A percentile compares a stretch with the other conserved stretches of the same genome.
Conservation (phyloP, 2,329 filamentous ascomycete species). For the Colletotrichum neosansevieriae region DNA sequence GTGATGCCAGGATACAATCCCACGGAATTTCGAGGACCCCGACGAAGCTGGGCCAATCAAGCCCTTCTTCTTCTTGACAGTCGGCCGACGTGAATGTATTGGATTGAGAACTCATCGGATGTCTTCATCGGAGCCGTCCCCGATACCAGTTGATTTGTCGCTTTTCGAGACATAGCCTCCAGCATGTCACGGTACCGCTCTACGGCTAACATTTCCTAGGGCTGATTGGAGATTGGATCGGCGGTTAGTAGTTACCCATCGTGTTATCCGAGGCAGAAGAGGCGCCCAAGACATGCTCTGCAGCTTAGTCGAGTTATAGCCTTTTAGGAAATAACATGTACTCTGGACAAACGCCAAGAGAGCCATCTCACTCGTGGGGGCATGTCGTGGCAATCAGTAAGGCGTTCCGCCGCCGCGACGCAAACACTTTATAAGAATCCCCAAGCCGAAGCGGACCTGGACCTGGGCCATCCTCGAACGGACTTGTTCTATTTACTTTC, state of each 20-base stretch:
- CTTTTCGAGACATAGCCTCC: neutral
- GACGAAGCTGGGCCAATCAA: slow-evolving; percentile 3
- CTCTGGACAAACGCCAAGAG: slow-evolving; percentile 33
- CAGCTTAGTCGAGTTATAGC: slow-evolving; percentile 13
- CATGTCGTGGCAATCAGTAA: slow-evolving; percentile 6
- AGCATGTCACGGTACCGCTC: neutral
- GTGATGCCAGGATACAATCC: slow-evolving; percentile 6
- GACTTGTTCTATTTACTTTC: slow-evolving; percentile 13
- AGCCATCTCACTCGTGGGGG: neutral
- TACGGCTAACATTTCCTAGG: slow-evolving; percentile 1
- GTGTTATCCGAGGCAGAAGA: slow-evolving; percentile 18
- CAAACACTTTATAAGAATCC: slow-evolving; percentile 25
- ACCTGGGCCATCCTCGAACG: neutral
- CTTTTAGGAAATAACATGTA: slow-evolving; percentile 37
- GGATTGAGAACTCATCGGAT: slow-evolving; percentile 2
- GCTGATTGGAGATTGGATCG: slow-evolving; percentile 27
- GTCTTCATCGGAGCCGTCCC: neutral
- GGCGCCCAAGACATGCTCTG: neutral
- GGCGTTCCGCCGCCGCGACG: slow-evolving; percentile 11
- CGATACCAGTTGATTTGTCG: slow-evolving; percentile 14
- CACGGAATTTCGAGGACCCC: slow-evolving; percentile 5
- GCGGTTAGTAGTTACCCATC: slow-evolving; percentile 15
- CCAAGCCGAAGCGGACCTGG: slow-evolving; percentile 9
- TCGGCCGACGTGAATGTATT: neutral
- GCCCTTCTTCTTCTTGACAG: neutral